phyloP scores from a whole-genome alignment of 441 rosid species.

The Populus hybrid region DNA sequence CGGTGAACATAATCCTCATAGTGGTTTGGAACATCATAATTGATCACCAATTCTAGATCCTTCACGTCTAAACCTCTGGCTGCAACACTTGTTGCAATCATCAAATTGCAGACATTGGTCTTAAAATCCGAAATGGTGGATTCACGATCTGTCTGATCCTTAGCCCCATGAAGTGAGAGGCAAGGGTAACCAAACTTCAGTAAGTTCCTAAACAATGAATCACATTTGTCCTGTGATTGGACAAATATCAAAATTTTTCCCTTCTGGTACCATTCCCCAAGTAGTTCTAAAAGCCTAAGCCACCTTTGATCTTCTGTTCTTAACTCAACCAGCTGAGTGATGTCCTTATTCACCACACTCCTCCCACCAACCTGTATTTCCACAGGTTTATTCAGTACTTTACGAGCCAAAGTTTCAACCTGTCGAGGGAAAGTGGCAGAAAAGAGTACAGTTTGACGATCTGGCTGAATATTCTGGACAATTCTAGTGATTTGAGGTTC shows the following conservation, averaged over 20 bases:
- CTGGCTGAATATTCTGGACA: conserved; percentile 89
- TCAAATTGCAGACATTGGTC: conserved; percentile 79
- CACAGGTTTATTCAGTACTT: conserved; percentile 62
- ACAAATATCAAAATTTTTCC: too few species aligned
- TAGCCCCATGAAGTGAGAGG: conserved; percentile 89
- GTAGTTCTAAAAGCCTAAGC: conserved; percentile 74
- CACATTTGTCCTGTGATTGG: conserved; percentile 29
- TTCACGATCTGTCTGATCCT: conserved; percentile 94
- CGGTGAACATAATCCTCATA: conserved; percentile 95
- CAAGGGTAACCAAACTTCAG: conserved; percentile 83
- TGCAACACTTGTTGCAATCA: conserved; percentile 90
- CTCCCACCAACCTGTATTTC: too few species aligned
- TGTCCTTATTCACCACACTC: too few species aligned
- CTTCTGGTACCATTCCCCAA: conserved; percentile 37
- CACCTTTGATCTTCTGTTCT: conserved; percentile 66
- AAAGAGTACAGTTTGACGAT: conserved; percentile 88
- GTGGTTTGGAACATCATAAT: conserved; percentile 78
- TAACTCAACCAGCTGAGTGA: too few species aligned
- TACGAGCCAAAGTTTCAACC: conserved; percentile 90
- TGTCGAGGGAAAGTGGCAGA: conserved; percentile 98
- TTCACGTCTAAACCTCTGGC: conserved; percentile 97
- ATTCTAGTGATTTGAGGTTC: conserved; percentile 92
- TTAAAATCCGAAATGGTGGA: conserved; percentile 86
- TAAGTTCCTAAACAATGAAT: conserved; percentile 71
- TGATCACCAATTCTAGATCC: conserved; percentile 89